Conservation (phyloP, 208 protist species). For the Trichomonas vaginalis region DNA sequence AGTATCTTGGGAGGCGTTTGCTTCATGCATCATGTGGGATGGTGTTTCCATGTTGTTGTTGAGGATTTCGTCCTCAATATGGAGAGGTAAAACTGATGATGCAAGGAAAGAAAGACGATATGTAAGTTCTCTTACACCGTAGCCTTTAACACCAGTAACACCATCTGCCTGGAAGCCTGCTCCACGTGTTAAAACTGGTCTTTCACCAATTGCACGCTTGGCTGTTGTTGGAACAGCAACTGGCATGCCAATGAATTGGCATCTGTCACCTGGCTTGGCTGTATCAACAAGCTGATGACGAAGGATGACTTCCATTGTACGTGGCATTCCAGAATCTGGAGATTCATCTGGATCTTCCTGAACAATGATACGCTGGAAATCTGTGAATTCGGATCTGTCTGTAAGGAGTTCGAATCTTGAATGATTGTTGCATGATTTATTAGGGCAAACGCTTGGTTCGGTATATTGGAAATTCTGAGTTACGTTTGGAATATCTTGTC, state of each 20-base stretch:
- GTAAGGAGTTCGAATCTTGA: slow-evolving; percentile 38
- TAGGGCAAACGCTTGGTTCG: slow-evolving; percentile 38
- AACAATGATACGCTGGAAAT: slow-evolving; percentile 93
- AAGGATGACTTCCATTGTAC: slow-evolving; percentile 41
- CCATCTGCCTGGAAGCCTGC: slow-evolving; percentile 50
- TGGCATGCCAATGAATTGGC: slow-evolving; percentile 64
- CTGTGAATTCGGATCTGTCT: slow-evolving; percentile 64
- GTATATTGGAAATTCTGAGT: slow-evolving; percentile 96
- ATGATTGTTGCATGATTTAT: slow-evolving; percentile 34
- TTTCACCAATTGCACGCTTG: slow-evolving; percentile 39
- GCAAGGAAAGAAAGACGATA: slow-evolving; percentile 90
- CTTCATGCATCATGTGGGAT: slow-evolving; percentile 1
- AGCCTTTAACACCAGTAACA: slow-evolving; percentile 70
- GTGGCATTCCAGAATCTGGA: slow-evolving; percentile 44
- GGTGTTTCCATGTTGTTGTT: slow-evolving; percentile 23
- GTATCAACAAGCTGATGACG: slow-evolving; percentile 83
- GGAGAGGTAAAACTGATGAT: slow-evolving; percentile 50
- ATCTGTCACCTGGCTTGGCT: slow-evolving; percentile 90
- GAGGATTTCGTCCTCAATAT: slow-evolving; percentile 20
- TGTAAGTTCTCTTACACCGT: slow-evolving; percentile 86
- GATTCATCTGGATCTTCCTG: slow-evolving; percentile 44
- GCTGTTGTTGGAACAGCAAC: slow-evolving; percentile 90
- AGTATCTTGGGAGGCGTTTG: slow-evolving; percentile 27
- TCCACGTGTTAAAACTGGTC: not conserved
- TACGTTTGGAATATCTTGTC: slow-evolving; percentile 51